Percentiles rank a stretch among this genome's conserved stretches.
These are phyloP conservation scores for Globisporangium barbulae DNA, from an alignment of 352 stramenopile species.

Conservation along the genomic window DNA sequence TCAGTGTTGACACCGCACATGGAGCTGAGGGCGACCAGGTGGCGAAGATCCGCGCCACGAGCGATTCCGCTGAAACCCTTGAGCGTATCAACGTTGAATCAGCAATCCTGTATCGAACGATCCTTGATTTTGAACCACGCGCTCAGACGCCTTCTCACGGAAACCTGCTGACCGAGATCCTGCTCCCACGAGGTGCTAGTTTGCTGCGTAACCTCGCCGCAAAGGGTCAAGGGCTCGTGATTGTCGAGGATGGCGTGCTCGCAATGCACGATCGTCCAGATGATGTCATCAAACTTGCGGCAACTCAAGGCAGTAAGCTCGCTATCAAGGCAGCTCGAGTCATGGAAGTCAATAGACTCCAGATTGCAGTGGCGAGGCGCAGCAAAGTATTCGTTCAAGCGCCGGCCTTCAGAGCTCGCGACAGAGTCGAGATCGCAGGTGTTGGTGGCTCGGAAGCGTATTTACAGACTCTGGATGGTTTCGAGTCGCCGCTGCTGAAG, in stretches of 20 bases:
- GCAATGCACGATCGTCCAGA: not conserved
- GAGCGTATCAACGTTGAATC: not conserved
- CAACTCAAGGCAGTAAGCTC: not conserved
- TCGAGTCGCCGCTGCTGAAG: not conserved
- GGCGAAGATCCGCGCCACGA: conserved; percentile 2
- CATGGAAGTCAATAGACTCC: not conserved
- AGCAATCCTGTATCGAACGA: not conserved
- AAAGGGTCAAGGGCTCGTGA: not conserved
- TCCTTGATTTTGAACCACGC: not conserved
- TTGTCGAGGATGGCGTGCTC: not conserved
- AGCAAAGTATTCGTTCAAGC: conserved; percentile 3
- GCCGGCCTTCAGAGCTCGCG: not conserved
- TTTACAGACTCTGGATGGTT: not conserved
- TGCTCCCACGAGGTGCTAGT: not conserved
- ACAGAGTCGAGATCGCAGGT: not conserved
- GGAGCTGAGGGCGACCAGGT: not conserved
- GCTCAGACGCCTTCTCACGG: not conserved
- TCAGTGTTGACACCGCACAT: not conserved
- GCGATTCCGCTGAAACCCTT: not conserved
- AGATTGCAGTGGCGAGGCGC: not conserved
- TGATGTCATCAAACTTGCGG: not conserved
- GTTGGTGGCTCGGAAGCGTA: not conserved
- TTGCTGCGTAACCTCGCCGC: not conserved
- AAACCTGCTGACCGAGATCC: conserved; percentile 2
- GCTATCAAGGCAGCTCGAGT: not conserved